phyloP scores from a whole-genome alignment of 2,329 filamentous ascomycete genomes.

The Fusarium udum region DNA sequence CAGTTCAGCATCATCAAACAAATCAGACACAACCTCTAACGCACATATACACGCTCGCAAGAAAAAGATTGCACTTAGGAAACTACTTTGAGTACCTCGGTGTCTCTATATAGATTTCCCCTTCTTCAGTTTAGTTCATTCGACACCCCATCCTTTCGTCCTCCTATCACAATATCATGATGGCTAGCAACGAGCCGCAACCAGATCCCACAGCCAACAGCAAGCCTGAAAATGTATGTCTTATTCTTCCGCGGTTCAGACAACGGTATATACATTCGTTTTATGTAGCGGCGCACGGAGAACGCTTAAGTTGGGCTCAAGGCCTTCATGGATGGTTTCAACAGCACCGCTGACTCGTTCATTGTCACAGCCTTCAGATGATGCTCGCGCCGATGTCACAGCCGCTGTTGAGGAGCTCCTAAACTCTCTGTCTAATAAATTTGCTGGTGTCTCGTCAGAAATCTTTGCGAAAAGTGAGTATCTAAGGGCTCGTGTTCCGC shows the following conservation, averaged over 20 bases:
- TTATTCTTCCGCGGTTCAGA: background rate
- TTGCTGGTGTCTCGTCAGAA: slow-evolving; percentile 84
- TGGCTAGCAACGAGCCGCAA: slow-evolving; percentile 53
- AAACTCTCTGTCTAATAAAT: slow-evolving; percentile 85
- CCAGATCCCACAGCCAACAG: slow-evolving; percentile 41
- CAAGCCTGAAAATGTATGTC: slow-evolving; percentile 50
- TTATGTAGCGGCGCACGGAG: slow-evolving; percentile 7
- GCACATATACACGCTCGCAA: slow-evolving; percentile 5
- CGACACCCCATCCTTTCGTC: background rate
- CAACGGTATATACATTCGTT: background rate
- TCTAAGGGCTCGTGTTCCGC: background rate
- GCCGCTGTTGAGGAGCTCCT: slow-evolving; percentile 87
- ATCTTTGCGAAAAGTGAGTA: slow-evolving; percentile 86
- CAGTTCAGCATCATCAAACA: slow-evolving; percentile 22
- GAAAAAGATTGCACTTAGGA: background rate
- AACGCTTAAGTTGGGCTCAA: background rate
- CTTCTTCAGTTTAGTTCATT: background rate
- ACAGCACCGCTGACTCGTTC: slow-evolving; percentile 27
- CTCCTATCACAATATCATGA: slow-evolving; percentile 30
- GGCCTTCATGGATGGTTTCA: slow-evolving; percentile 1
- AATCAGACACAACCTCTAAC: background rate
- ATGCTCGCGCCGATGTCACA: slow-evolving; percentile 71
- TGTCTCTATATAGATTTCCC: background rate
- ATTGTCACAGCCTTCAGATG: slow-evolving; percentile 51
- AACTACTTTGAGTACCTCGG: background rate